Base-by-base conservation (phyloP, 768 basidiomycete genomes). In the Xerocomellus intermedius region DNA sequence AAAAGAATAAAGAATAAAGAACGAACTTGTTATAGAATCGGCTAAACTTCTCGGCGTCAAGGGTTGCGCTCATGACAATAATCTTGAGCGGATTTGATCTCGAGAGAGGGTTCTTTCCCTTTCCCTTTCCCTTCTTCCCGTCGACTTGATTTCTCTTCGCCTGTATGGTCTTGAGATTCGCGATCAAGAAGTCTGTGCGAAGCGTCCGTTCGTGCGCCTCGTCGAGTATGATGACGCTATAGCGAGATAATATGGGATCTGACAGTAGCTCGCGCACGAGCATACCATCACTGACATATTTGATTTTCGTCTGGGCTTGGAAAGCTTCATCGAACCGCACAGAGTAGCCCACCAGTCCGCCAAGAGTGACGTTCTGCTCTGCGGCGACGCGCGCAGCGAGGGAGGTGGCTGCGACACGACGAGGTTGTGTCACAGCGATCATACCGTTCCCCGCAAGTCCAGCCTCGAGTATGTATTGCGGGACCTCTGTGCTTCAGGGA, bases 261-360 rank as follows among this genome's bases (percentile, higher is more conserved):
- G 82, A 83, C 57, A 95, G 79, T 47, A 95, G 82, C 77, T 99
- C 97, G 41, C 94, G 84, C 41, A 95, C 87, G 60, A 98, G 86
- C 91, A 98, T 98, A 58, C 97, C 97, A 64, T 99, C 97, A 52
- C 95, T 98, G 72, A 97, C 80, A 67, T 94, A 99, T 74, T 98
- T 98, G 73, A 98, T 89, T 45, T 86, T 82, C 4, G 97, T 99
- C 2, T 82, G 75, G 0, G 80, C 66, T 10, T 84, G 78, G 13
- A 80, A 82, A 19, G 81, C 75, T 65, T 98, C 96, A 69, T 98
- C 94, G 71, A 99, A 99, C 14, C 97, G 90, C 37, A 99, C 94
- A 2, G 93, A 85, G 71, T 99, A 99, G 6, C 97, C 96, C 38
- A 99, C 92, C 24, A 85, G 73, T 7, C 79, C 74, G 42, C 97